Evolutionary conservation across 2,329 filamentous ascomycete species (phyloP).

Genomic region (Decorospora gaudefroyi): DNA sequence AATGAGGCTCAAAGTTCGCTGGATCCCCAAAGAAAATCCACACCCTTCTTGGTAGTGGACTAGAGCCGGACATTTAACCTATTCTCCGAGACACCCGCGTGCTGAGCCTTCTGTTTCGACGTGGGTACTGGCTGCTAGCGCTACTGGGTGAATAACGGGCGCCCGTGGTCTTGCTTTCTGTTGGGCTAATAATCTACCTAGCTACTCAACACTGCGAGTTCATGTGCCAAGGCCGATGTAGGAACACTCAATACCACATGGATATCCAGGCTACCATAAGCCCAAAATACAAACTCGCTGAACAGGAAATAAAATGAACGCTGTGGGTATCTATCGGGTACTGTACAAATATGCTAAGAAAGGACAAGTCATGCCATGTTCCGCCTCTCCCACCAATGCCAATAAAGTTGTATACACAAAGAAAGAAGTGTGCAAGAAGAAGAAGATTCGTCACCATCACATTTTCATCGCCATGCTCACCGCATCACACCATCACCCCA

Average conservation of each 20-base stretch:
- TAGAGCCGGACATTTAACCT: constrained; percentile 28
- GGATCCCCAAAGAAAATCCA: constrained; percentile 9
- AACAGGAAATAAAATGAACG: constrained; percentile 7
- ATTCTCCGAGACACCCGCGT: constrained; percentile 28
- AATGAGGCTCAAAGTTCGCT: constrained; percentile 26
- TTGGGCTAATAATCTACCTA: constrained; percentile 3
- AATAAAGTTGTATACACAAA: constrained; percentile 12
- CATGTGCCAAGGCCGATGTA: constrained; percentile 5
- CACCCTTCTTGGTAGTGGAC: constrained; percentile 2
- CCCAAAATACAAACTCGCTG: background rate
- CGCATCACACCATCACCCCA: constrained; percentile 19
- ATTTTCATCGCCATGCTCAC: background rate
- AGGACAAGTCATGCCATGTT: constrained; percentile 8
- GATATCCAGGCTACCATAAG: background rate
- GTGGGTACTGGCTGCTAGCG: constrained; percentile 12
- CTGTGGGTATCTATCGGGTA: constrained; percentile 19
- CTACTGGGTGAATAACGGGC: constrained; percentile 16
- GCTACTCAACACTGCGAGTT: constrained; percentile 1
- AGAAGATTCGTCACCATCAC: background rate
- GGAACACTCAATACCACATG: background rate
- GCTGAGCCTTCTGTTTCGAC: constrained; percentile 4
- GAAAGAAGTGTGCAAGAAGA: constrained; percentile 9
- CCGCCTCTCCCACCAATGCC: background rate
- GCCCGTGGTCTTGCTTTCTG: background rate
- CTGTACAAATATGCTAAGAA: constrained; percentile 9